These are phyloP conservation scores for Parascedosporium putredinis DNA, from an alignment of 2,329 filamentous ascomycete genomes.

Conservation along the genomic window DNA sequence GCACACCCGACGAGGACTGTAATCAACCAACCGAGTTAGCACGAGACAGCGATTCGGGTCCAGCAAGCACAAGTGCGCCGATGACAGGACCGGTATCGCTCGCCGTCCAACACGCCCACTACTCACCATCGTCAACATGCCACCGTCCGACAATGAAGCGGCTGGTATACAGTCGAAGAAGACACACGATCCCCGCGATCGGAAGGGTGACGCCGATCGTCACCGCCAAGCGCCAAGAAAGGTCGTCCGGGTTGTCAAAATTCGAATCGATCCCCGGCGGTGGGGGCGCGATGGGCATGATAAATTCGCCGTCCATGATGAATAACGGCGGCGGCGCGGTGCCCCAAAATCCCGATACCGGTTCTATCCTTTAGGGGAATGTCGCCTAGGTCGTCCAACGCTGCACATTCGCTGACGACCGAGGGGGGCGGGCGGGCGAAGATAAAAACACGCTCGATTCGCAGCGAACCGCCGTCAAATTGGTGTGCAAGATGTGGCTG, in stretches of 20 bases:
- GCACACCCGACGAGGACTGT: not conserved
- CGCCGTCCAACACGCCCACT: not conserved
- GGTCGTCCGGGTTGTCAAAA: not conserved
- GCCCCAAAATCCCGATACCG: no score
- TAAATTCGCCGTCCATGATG: not conserved
- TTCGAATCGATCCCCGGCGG: not conserved
- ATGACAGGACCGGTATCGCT: no score
- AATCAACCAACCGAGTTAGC: no score
- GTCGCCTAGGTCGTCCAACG: no score
- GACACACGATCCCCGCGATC: not conserved
- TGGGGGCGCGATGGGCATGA: not conserved
- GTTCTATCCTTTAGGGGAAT: no score
- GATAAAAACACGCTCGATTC: no score
- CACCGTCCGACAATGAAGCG: not conserved
- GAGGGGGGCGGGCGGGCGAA: no score
- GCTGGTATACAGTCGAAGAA: not conserved
- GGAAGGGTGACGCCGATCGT: not conserved
- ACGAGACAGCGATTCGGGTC: no score
- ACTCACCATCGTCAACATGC: not conserved
- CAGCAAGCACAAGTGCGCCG: no score
- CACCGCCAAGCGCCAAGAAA: not conserved
- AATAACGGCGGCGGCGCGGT: not conserved
- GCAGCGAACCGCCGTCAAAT: no score
- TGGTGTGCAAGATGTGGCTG: no score
- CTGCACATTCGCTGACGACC: no score